phyloP scores from a whole-genome alignment of 2,329 filamentous ascomycete genomes.

The Pyrenochaeta sp. region DNA sequence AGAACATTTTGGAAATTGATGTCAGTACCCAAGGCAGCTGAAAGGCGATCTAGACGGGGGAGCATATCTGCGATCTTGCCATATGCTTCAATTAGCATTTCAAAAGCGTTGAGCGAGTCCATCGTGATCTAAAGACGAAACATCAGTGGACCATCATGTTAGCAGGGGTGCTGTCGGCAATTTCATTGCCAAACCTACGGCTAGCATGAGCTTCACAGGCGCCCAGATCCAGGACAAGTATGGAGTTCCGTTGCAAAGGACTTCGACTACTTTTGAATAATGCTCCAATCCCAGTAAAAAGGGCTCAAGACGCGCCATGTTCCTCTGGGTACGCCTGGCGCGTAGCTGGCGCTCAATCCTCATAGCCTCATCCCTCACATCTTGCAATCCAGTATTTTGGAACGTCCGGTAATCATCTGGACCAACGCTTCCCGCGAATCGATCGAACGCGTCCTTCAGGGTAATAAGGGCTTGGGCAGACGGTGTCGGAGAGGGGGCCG shows the following conservation, averaged over 20 bases:
- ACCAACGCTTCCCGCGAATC: conserved; percentile 19
- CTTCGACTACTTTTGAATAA: conserved; percentile 53
- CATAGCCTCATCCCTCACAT: conserved; percentile 48
- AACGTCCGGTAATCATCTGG: conserved; percentile 29
- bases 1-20: conserved; percentile 52
- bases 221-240: conserved; percentile 56
- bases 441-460: conserved; percentile 27
- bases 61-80: conserved; percentile 50
- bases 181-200: too few relatives aligned
- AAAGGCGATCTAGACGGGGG: conserved; percentile 48
- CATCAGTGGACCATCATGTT: too few relatives aligned
- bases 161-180: too few relatives aligned
- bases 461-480: conserved; percentile 33
- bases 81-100: conserved; percentile 48
- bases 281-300: conserved; percentile 52
- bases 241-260: conserved; percentile 57
- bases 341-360: conserved; percentile 53
- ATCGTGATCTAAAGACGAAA: conserved; percentile 24
- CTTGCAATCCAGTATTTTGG: conserved; percentile 42
- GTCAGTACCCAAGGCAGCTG: conserved; percentile 36
- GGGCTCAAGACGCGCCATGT: conserved; percentile 55
- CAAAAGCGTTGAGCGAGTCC: conserved; percentile 53
- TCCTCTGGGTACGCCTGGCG: conserved; percentile 49
- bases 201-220: too few relatives aligned
- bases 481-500: too few relatives aligned